Percentiles rank a stretch among this genome's conserved stretches.
Conservation (phyloP, 148 eudicot genomes). For the Rhododendron molle region DNA sequence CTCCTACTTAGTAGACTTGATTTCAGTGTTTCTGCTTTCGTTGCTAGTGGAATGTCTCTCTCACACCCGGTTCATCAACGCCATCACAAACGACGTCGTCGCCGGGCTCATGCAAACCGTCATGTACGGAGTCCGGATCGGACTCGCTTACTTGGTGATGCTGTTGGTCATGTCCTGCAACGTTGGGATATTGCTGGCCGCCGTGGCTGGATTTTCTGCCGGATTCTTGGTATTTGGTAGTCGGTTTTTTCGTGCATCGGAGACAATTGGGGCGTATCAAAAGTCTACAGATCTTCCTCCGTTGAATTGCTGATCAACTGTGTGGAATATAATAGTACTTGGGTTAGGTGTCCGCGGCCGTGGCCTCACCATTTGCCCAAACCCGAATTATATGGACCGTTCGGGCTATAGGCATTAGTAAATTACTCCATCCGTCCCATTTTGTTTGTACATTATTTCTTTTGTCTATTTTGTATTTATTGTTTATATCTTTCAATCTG, state of each 20-base stretch:
- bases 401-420: too few species aligned
- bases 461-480: too few species aligned
- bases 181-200: slow-evolving; percentile 19
- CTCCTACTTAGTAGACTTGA: not conserved
- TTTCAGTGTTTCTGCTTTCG: not conserved
- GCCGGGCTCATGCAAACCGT: slow-evolving; percentile 10
- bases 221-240: slow-evolving; percentile 22
- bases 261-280: not conserved
- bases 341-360: not conserved
- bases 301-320: slow-evolving; percentile 6
- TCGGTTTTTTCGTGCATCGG: slow-evolving; percentile 1
- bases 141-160: slow-evolving; percentile 30
- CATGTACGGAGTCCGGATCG: slow-evolving; percentile 26
- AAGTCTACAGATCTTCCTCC: slow-evolving; percentile 15
- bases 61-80: slow-evolving; percentile 10
- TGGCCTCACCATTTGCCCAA: not conserved
- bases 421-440: too few species aligned
- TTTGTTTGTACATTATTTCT: too few species aligned
- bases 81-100: not conserved
- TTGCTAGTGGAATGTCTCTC: slow-evolving; percentile 22
- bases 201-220: slow-evolving; percentile 20
- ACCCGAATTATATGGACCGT: not conserved
- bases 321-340: too few species aligned
- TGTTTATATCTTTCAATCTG: too few species aligned
- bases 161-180: slow-evolving; percentile 30